Conservation (phyloP, 768 basidiomycete genomes). For the Collybia sordida region DNA sequence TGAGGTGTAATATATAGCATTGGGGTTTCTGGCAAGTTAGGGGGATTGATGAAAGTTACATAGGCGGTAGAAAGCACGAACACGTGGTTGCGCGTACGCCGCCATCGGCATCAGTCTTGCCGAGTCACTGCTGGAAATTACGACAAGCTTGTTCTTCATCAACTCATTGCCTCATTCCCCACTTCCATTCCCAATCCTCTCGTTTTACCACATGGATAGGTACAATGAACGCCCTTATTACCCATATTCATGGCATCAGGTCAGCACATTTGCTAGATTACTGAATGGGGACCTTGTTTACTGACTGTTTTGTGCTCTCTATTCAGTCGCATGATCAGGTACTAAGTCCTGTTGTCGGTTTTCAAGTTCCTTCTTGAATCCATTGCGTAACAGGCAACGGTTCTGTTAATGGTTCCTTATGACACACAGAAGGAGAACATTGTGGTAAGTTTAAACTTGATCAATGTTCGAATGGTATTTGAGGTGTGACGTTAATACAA, state of each 20-base stretch:
- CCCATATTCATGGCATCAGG: slow-evolving; percentile 87
- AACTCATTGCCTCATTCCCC: slow-evolving; percentile 9
- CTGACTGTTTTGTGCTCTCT: slow-evolving; percentile 14
- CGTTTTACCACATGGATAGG: slow-evolving; percentile 30
- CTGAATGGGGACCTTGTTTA: slow-evolving; percentile 14
- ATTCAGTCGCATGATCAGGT: slow-evolving; percentile 87
- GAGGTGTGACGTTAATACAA: neutral
- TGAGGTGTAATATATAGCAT: no score
- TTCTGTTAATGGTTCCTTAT: slow-evolving; percentile 72
- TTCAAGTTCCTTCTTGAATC: slow-evolving; percentile 7
- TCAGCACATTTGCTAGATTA: slow-evolving; percentile 30
- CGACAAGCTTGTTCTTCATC: neutral
- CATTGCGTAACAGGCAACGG: slow-evolving; percentile 57
- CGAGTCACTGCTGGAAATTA: no score
- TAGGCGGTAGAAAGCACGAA: neutral
- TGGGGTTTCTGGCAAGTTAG: no score
- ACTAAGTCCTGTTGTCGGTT: slow-evolving; percentile 18
- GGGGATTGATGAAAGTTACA: no score
- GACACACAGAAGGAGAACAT: slow-evolving; percentile 72
- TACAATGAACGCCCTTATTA: slow-evolving; percentile 40
- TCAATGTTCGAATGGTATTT: neutral
- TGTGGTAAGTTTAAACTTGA: slow-evolving; percentile 33
- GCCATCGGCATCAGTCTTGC: no score
- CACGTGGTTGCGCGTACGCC: neutral
- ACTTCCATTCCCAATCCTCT: slow-evolving; percentile 5